Base-by-base conservation (phyloP, 2,329 filamentous ascomycete species). In the Saccharata proteae region DNA sequence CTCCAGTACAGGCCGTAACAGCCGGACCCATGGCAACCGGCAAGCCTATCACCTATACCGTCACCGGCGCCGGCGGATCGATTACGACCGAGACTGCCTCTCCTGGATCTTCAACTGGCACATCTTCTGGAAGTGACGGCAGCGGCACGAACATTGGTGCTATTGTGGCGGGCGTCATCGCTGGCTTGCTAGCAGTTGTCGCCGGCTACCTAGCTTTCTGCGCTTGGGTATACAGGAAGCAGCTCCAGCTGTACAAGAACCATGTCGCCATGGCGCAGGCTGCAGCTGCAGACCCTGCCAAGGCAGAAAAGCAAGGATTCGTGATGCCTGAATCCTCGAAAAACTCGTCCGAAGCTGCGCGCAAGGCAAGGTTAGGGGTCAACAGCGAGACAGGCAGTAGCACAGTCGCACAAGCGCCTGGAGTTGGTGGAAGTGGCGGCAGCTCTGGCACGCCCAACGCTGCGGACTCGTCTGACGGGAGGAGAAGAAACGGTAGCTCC, bases 21-120 rank as follows among this genome's bases (percentile, higher is more conserved):
- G 68, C 60, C 27, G 80, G 80, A 0, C 80, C 80, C 0, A 66
- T 85, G 35, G 74, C 74, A 11, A 83, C 79, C 0, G 80, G 79
- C 2, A 69, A 67, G 38, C 62, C 80, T 0, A 69, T 74, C 7
- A 78, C 77, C 1, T 84, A 82, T 47, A 83, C 77, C 2, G 59
- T 71, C 35, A 67, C 47, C 3, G 52, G 57, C 3, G 41, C 57
- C n/a, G 55, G 59, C 18, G 59, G 61, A 9, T 49, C 52, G 20
- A 51, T 49, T 8, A 49, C 54, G 17, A 63, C 59, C 1, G 44
- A 59, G 29, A 56, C 52, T 2, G 45, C 54, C 3, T 41, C 44
- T 6, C 26, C 46, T 48, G 9, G 58, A 20, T n/a, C n/a, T n/a
- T n/a, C n/a, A n/a, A n/a, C n/a, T n/a, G n/a, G n/a, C n/a, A n/a